Percentiles rank a stretch among this genome's conserved stretches.
Conservation (phyloP, 1,284 basidiomycete genomes). For the Lignosus rhinocerotis region DNA sequence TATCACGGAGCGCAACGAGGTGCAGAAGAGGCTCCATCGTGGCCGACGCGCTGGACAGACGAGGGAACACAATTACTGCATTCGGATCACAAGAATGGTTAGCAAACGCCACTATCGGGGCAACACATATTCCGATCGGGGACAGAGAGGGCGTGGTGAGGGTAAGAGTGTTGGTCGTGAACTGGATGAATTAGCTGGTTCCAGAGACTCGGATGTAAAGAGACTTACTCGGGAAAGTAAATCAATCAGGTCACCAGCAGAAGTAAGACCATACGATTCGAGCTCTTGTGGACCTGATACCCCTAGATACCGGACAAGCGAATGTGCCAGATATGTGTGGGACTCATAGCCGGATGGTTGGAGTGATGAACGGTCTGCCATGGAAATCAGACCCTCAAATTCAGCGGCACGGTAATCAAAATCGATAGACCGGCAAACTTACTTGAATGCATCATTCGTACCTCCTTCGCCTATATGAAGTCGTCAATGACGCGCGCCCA, state of each 20-base stretch:
- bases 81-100: conserved; percentile 95
- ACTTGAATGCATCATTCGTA: conserved; percentile 79
- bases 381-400: neutral
- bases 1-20: conserved; percentile 68
- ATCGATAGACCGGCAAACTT: conserved; percentile 31
- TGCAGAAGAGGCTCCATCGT: conserved; percentile 65
- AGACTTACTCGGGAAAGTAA: conserved; percentile 64
- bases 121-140: conserved; percentile 80
- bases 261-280: conserved; percentile 53
- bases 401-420: neutral
- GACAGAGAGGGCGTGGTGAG: conserved; percentile 74
- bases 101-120: conserved; percentile 77
- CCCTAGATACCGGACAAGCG: conserved; percentile 66
- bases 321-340: conserved; percentile 69
- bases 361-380: conserved; percentile 51
- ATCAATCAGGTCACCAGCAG: conserved; percentile 64
- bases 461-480: conserved; percentile 54
- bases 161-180: conserved; percentile 87
- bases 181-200: conserved; percentile 45
- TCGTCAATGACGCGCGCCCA: conserved; percentile 8
- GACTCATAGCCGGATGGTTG: conserved; percentile 50
- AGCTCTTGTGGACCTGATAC: conserved; percentile 59
- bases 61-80: conserved; percentile 87
- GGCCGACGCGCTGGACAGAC: conserved; percentile 35
- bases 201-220: neutral